phyloP scores from a whole-genome alignment of 2,329 filamentous ascomycete genomes.

The Trichoderma citrinoviride region DNA sequence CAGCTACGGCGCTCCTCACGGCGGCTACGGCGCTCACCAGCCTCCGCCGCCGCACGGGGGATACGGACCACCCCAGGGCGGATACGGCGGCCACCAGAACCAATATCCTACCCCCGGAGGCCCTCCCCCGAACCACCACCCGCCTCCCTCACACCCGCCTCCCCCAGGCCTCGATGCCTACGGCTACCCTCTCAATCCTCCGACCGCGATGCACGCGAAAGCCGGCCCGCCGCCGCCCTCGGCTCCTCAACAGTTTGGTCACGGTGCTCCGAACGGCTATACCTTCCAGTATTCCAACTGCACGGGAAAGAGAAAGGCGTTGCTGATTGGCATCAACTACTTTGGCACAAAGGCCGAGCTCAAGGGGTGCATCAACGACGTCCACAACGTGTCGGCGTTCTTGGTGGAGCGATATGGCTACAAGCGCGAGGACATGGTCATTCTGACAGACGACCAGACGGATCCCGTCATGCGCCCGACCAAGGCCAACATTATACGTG shows the following conservation, averaged over 20 bases:
- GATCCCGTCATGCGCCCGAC: conserved; percentile 70
- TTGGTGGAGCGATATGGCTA: conserved; percentile 67
- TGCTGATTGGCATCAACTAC: conserved; percentile 80
- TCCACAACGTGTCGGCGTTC: conserved; percentile 72
- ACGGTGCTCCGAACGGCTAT: conserved; percentile 66
- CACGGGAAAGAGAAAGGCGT: conserved; percentile 68
- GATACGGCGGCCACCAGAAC: conserved; percentile 24
- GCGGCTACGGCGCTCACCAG: conserved; percentile 27
- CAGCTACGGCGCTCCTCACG: conserved; percentile 23
- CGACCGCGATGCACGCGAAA: conserved; percentile 30
- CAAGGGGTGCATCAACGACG: conserved; percentile 77
- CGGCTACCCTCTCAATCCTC: conserved; percentile 42
- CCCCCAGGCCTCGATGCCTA: conserved; percentile 46
- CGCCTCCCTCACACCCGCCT: conserved; percentile 40
- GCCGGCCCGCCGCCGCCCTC: conserved; percentile 46
- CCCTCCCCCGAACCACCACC: conserved; percentile 22
- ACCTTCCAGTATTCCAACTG: conserved; percentile 76
- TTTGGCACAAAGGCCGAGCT: conserved; percentile 70
- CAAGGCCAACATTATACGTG: conserved; percentile 70
- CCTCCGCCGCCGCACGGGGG: conserved; percentile 27
- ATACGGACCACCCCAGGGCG: conserved; percentile 23
- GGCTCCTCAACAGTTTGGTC: conserved; percentile 58
- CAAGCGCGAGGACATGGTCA: conserved; percentile 76
- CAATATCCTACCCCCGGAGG: conserved; percentile 27
- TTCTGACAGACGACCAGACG: conserved; percentile 71